These are phyloP conservation scores for Arthromyces matolae DNA, from an alignment of 768 basidiomycete genomes.

Conservation along the genomic window DNA sequence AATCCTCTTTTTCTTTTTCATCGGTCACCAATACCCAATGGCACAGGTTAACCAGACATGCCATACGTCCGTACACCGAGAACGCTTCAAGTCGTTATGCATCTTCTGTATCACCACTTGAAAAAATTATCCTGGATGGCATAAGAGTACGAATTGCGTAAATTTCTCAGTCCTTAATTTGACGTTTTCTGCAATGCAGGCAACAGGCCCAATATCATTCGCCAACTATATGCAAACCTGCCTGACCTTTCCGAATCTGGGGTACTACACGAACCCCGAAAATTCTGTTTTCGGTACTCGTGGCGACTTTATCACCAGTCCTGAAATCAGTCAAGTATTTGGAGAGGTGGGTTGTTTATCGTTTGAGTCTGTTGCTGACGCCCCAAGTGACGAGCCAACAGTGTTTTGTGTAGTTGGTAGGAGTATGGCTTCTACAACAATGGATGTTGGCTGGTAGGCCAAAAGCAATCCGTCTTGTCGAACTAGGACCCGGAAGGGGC, in stretches of 20 bases:
- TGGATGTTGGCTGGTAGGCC: constrained; percentile 57
- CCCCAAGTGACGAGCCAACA: constrained; percentile 37
- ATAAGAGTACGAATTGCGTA: constrained; percentile 54
- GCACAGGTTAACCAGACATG: not conserved
- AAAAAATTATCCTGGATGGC: constrained; percentile 64
- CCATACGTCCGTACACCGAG: constrained; percentile 9
- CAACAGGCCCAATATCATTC: constrained; percentile 85
- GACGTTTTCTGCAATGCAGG: constrained; percentile 38
- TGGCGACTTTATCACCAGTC: constrained; percentile 96
- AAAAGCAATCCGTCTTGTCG: constrained; percentile 64
- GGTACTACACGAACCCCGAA: constrained; percentile 82
- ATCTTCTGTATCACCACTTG: constrained; percentile 40
- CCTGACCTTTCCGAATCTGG: constrained; percentile 82
- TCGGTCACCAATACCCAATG: not conserved
- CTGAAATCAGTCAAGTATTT: constrained; percentile 94
- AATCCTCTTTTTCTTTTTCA: not conserved
- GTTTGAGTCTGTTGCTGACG: constrained; percentile 5
- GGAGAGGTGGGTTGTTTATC: constrained; percentile 70
- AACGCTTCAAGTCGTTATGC: constrained; percentile 6
- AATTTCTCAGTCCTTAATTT: not conserved
- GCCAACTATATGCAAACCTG: constrained; percentile 91
- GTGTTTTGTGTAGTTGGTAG: constrained; percentile 60
- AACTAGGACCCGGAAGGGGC: constrained; percentile 92
- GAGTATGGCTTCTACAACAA: constrained; percentile 79
- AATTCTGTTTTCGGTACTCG: constrained; percentile 77